Percentiles rank a stretch among this genome's conserved stretches.
Conservation (phyloP, 345 rosid species). For the Hypericum androsaemum region DNA sequence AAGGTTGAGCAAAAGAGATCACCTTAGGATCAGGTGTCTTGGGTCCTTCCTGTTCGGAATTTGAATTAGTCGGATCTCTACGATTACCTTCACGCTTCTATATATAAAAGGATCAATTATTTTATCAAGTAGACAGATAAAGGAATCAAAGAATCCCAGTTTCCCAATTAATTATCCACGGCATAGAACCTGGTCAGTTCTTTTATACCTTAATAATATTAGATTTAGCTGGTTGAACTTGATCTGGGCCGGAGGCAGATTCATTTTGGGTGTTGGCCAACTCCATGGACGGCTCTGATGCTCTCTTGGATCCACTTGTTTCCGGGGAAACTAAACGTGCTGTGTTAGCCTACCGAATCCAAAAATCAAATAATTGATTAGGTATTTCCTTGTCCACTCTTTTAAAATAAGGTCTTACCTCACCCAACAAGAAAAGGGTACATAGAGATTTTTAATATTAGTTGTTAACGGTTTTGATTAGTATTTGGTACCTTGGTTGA, state of each 20-base stretch:
- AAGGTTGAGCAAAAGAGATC: neutral
- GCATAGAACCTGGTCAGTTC: too few relatives aligned
- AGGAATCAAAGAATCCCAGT: constrained; percentile 12
- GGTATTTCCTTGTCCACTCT: too few relatives aligned
- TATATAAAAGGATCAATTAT: neutral
- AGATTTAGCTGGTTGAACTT: constrained; percentile 27
- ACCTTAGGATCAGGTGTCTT: constrained; percentile 48
- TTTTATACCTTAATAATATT: constrained; percentile 22
- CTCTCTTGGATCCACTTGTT: constrained; percentile 32
- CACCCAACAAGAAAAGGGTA: too few relatives aligned
- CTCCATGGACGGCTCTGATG: constrained; percentile 26
- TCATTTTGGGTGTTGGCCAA: constrained; percentile 19
- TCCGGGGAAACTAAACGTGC: constrained; percentile 15
- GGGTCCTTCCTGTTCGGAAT: constrained; percentile 39
- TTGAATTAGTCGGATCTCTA: constrained; percentile 29
- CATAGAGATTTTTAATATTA: neutral
- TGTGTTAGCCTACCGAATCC: constrained; percentile 20
- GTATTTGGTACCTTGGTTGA: constrained; percentile 28
- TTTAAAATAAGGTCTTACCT: neutral
- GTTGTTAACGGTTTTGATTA: constrained; percentile 8
- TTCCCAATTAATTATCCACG: neutral
- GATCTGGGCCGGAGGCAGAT: constrained; percentile 1
- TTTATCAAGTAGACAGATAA: neutral
- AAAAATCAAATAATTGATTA: neutral
- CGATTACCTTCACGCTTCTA: constrained; percentile 42